Percentiles rank a stretch among this genome's conserved stretches.
phyloP scores from a whole-genome alignment of 768 basidiomycete genomes.

The Candolleomyces eurysporus region DNA sequence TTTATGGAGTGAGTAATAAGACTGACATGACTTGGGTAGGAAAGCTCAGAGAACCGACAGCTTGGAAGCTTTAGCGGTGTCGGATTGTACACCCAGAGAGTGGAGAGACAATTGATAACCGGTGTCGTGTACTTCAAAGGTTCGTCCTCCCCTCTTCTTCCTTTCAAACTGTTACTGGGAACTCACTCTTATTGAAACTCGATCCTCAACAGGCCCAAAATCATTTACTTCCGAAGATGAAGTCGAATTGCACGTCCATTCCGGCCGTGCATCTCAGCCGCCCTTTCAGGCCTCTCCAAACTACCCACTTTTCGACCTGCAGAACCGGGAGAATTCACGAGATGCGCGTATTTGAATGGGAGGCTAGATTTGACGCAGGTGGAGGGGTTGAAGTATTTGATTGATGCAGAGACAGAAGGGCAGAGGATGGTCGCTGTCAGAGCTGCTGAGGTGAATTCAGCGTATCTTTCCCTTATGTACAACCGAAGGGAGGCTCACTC shows the following conservation, averaged over 20 bases:
- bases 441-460: conserved; percentile 60
- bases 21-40: no score
- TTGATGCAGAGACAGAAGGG: conserved; percentile 84
- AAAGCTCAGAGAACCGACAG: conserved; percentile 35
- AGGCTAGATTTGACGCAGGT: conserved; percentile 86
- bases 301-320: conserved; percentile 73
- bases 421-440: conserved; percentile 74
- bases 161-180: no score
- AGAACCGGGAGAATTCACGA: conserved; percentile 86
- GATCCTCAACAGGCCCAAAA: conserved; percentile 57
- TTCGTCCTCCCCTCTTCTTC: no score
- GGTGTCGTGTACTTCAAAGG: conserved; percentile 81
- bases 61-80: conserved; percentile 73
- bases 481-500: neutral
- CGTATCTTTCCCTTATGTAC: neutral
- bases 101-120: conserved; percentile 70
- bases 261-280: conserved; percentile 76
- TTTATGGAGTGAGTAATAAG: no score
- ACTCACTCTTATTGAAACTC: no score
- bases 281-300: conserved; percentile 60
- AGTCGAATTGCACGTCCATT: conserved; percentile 85
- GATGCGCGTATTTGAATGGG: conserved; percentile 77
- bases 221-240: conserved; percentile 85
- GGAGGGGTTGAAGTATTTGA: conserved; percentile 82
- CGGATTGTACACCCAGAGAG: conserved; percentile 61